phyloP scores from a whole-genome alignment of 2,329 filamentous ascomycete genomes.

The Colletotrichum agaves region DNA sequence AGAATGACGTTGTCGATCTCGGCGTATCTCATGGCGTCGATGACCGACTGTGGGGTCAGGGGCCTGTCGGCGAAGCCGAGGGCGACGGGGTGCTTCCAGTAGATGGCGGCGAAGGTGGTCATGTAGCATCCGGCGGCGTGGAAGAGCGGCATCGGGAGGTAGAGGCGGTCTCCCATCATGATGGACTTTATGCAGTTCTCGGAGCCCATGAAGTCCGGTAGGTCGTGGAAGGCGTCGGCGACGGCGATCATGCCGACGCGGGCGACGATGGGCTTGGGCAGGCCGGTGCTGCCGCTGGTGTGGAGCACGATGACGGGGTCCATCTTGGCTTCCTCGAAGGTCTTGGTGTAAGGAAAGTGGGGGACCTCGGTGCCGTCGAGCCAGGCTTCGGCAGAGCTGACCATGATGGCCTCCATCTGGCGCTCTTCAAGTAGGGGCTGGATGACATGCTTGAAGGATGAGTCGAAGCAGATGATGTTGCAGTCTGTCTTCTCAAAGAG shows the following conservation, averaged over 20 bases:
- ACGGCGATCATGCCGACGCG: slow-evolving; percentile 51
- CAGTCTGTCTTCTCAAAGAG: slow-evolving; percentile 58
- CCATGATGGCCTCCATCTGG: slow-evolving; percentile 51
- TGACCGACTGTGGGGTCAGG: slow-evolving; percentile 47
- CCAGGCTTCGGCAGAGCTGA: slow-evolving; percentile 47
- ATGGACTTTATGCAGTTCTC: slow-evolving; percentile 20
- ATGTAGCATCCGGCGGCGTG: slow-evolving; percentile 50
- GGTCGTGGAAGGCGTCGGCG: slow-evolving; percentile 42
- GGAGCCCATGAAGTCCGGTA: slow-evolving; percentile 23
- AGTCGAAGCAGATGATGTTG: slow-evolving; percentile 49
- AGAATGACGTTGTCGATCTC: slow-evolving; percentile 44
- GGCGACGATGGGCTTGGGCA: slow-evolving; percentile 57
- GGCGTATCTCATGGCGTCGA: slow-evolving; percentile 45
- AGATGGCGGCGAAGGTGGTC: slow-evolving; percentile 43
- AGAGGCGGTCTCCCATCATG: slow-evolving; percentile 6
- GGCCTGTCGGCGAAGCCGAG: slow-evolving; percentile 48
- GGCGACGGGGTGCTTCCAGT: slow-evolving; percentile 43
- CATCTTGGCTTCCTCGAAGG: slow-evolving; percentile 54
- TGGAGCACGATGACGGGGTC: slow-evolving; percentile 56
- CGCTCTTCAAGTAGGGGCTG: slow-evolving; percentile 51
- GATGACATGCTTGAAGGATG: slow-evolving; percentile 44
- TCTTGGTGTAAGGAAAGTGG: slow-evolving; percentile 52
- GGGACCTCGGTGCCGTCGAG: slow-evolving; percentile 49
- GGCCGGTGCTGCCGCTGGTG: slow-evolving; percentile 58
- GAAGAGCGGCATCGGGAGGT: slow-evolving; percentile 49